Conservation (phyloP, 2,329 filamentous ascomycete genomes). For the Fusarium xylarioides region DNA sequence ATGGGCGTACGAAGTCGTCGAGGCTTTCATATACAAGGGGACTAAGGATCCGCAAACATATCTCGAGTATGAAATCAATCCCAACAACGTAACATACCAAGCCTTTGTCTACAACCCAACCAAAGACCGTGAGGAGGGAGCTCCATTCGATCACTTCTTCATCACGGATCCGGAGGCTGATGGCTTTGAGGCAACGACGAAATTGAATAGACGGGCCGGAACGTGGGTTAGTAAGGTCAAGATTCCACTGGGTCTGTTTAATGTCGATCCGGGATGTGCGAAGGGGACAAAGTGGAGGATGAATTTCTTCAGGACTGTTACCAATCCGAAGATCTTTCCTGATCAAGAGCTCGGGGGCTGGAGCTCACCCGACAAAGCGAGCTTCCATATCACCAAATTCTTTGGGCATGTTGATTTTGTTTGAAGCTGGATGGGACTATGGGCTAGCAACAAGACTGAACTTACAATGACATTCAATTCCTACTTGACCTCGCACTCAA, state of each 20-base stretch:
- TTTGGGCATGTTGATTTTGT: conserved; percentile 55
- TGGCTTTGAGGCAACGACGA: conserved; percentile 53
- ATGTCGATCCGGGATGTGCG: conserved; percentile 55
- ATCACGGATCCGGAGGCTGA: conserved; percentile 52
- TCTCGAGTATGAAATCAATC: conserved; percentile 61
- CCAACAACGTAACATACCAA: conserved; percentile 62
- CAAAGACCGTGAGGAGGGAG: conserved; percentile 52
- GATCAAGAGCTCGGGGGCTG: conserved; percentile 56
- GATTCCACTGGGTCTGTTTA: conserved; percentile 60
- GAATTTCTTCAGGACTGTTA: conserved; percentile 62
- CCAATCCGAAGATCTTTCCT: conserved; percentile 53
- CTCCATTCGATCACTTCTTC: conserved; percentile 56
- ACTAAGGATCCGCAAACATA: conserved; percentile 58
- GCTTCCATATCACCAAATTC: conserved; percentile 59
- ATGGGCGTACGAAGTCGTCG: conserved; percentile 61
- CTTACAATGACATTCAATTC: neutral
- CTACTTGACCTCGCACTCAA: neutral
- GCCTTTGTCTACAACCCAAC: conserved; percentile 61
- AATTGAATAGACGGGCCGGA: conserved; percentile 47
- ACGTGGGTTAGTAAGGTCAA: conserved; percentile 53
- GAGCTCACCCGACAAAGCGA: conserved; percentile 56
- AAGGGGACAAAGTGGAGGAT: conserved; percentile 59
- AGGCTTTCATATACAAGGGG: conserved; percentile 58
- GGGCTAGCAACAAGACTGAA: neutral
- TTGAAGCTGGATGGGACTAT: conserved; percentile 11